Percentiles rank a stretch among this genome's conserved stretches.
Conservation (phyloP, 805 yeast species). For the Nakazawaea siamensis region DNA sequence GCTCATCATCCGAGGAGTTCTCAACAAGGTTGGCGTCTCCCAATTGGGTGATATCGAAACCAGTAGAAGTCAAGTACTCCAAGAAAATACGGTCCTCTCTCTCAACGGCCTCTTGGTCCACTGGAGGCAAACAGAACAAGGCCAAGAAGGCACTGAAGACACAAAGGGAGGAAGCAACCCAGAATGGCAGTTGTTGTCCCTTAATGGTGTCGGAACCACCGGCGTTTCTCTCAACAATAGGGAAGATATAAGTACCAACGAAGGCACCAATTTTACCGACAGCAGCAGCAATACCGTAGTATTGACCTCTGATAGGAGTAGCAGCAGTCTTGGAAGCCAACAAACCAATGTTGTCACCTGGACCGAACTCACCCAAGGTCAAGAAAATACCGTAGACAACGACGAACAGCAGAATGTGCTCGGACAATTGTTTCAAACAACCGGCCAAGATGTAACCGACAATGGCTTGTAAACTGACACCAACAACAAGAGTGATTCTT, state of each 20-base stretch:
- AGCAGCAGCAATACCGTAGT: slow-evolving; percentile 89
- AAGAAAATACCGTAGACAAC: slow-evolving; percentile 85
- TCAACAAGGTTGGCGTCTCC: slow-evolving; percentile 30
- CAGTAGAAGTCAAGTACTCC: slow-evolving; percentile 55
- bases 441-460: slow-evolving; percentile 85
- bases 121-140: slow-evolving; percentile 65
- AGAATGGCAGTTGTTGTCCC: slow-evolving; percentile 74
- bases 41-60: slow-evolving; percentile 59
- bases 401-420: slow-evolving; percentile 68
- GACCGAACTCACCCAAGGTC: slow-evolving; percentile 88
- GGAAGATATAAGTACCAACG: slow-evolving; percentile 84
- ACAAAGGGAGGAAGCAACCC: slow-evolving; percentile 72
- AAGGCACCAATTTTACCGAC: slow-evolving; percentile 90
- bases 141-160: slow-evolving; percentile 63
- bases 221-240: slow-evolving; percentile 57
- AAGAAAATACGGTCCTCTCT: slow-evolving; percentile 70
- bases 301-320: slow-evolving; percentile 83
- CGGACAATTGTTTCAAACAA: slow-evolving; percentile 41
- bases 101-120: slow-evolving; percentile 76
- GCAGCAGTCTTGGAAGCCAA: slow-evolving; percentile 82
- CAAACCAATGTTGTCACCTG: slow-evolving; percentile 88
- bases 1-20: too few relatives aligned
- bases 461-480: slow-evolving; percentile 65
- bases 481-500: slow-evolving; percentile 62
- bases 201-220: slow-evolving; percentile 41